These are phyloP conservation scores for Ocimum tenuiflorum DNA, from an alignment of 257 asterid genomes.

Conservation along the genomic window DNA sequence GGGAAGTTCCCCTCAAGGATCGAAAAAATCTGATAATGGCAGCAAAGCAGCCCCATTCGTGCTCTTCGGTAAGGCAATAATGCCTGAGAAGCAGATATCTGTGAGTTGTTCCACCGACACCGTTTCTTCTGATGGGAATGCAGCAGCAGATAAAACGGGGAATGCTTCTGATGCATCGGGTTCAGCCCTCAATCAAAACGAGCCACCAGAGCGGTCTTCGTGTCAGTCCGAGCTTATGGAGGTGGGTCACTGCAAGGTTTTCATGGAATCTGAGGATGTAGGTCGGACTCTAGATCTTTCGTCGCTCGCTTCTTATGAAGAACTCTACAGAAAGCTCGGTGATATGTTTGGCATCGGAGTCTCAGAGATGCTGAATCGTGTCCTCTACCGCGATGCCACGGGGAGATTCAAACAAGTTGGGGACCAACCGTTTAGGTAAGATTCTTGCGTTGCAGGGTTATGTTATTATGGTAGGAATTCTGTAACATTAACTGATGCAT, in stretches of 20 bases:
- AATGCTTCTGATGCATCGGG: constrained; percentile 48
- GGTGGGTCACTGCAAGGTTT: constrained; percentile 68
- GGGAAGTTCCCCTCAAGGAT: constrained; percentile 40
- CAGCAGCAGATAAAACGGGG: constrained; percentile 33
- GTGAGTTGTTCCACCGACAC: constrained; percentile 43
- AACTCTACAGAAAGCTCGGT: constrained; percentile 47
- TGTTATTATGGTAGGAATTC: background rate
- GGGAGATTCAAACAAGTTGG: constrained; percentile 59
- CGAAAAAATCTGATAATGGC: constrained; percentile 23
- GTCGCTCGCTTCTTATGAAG: constrained; percentile 54
- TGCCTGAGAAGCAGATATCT: constrained; percentile 57
- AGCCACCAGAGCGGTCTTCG: constrained; percentile 28
- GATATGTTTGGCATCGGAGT: constrained; percentile 46
- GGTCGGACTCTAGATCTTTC: constrained; percentile 76
- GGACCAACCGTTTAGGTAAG: constrained; percentile 60
- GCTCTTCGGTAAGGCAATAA: constrained; percentile 68
- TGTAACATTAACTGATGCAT: background rate
- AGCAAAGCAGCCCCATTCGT: constrained; percentile 44
- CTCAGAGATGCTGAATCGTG: constrained; percentile 47
- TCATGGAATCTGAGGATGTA: constrained; percentile 72
- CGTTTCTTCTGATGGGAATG: constrained; percentile 42
- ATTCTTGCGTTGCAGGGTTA: background rate
- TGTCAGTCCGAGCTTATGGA: constrained; percentile 40
- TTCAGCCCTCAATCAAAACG: constrained; percentile 33
- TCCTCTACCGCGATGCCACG: constrained; percentile 44